Base-by-base conservation (phyloP, 345 rosid species). In the Arabidopsis suecica region DNA sequence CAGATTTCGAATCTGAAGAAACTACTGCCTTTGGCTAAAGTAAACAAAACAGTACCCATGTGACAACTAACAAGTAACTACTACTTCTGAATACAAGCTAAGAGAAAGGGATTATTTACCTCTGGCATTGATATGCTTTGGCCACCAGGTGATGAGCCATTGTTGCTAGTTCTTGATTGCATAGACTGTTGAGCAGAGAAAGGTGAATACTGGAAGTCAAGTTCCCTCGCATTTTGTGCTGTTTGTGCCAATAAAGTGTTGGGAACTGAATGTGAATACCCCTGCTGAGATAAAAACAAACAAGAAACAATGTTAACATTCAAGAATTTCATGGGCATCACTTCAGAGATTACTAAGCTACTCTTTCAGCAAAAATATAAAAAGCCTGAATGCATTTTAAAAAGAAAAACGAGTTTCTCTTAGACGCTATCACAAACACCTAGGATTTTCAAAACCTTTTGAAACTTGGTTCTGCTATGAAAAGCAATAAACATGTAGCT, bases 201-300 rank as follows among this genome's bases (percentile, higher is more conserved):
- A 9, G 98, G 88, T 41, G 97, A 90, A 73, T 90, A 92, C 73
- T 88, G 86, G 57, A 88, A 85, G 40, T 95, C 99, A 68, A 85
- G 86, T 76, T 91, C 97, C 85, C 97, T 86, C 8, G 75, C 96
- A 48, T 82, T 74, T 80, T 88, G 99, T 62, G 79, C 87, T 74
- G 84, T 79, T 75, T 96, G 86, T 42, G 92, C 82, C 87, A 94
- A 66, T 75, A 91, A 83, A 23, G 85, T 73, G 79, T 84, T 85
- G 56, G 97, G 95, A 80, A 90, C 75, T 14, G 97, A 80, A 81
- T 85, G 86, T 48, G 91, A 58, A 76, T 92, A 90, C 3, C 83
- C 89, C 79, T 88, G 90, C 88, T 77, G 87, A 65, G 80, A 62
- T 3, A 14, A 82, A 58, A 58, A 76, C 50, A 71, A 55, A 56